A percentile compares a stretch with the other conserved stretches of the same genome.
phyloP scores from a whole-genome alignment of 108 stramenopile genomes.

The Cylindrotheca fusiformis region DNA sequence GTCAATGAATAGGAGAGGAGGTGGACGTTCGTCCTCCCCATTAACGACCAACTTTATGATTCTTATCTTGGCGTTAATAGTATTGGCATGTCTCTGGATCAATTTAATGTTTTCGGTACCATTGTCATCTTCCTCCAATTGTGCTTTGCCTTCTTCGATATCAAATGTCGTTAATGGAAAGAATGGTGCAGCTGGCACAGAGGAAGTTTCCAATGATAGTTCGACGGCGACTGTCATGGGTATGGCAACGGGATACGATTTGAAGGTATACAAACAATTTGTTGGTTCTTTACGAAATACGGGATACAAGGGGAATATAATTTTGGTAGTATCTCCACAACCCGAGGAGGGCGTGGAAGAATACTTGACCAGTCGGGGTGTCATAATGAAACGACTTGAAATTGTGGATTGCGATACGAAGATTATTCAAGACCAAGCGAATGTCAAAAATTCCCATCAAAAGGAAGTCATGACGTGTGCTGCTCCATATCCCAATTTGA shows the following conservation, averaged over 20 bases:
- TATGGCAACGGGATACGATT: slow-evolving; percentile 43
- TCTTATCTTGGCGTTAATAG: neutral
- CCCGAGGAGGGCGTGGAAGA: slow-evolving; percentile 11
- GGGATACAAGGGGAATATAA: slow-evolving; percentile 69
- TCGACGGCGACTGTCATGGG: slow-evolving; percentile 28
- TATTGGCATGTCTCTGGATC: neutral
- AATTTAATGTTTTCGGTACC: neutral
- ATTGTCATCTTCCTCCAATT: neutral
- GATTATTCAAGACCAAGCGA: neutral
- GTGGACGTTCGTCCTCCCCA: too few species aligned
- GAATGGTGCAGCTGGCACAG: too few species aligned
- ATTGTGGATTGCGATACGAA: neutral
- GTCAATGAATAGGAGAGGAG: too few species aligned
- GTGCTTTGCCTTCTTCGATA: too few species aligned
- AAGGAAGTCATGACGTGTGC: slow-evolving; percentile 32
- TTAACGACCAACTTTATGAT: neutral
- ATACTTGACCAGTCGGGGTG: slow-evolving; percentile 46
- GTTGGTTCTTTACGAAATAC: slow-evolving; percentile 67
- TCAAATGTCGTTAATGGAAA: too few species aligned
- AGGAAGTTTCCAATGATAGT: neutral
- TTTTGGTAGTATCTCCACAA: slow-evolving; percentile 53
- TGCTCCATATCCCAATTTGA: slow-evolving; percentile 42
- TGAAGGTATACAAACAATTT: slow-evolving; percentile 42
- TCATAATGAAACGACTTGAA: neutral
- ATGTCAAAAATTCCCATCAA: slow-evolving; percentile 4